Evolutionary conservation across 2,329 filamentous ascomycete species (phyloP).

Genomic region (Colletotrichum sp.): DNA sequence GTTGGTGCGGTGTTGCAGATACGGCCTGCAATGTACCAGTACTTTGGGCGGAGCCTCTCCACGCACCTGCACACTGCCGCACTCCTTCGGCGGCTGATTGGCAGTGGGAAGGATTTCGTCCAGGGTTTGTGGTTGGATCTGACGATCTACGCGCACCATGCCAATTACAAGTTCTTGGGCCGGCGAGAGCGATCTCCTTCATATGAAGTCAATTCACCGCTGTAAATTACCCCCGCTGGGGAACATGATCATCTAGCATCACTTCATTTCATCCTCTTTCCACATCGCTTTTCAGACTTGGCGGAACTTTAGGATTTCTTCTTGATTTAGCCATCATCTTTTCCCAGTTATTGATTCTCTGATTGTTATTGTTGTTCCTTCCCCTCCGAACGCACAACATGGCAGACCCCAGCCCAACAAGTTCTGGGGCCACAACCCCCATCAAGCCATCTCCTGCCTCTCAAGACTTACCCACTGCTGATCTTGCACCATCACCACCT

Average conservation of each 20-base stretch:
- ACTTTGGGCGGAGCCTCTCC: conserved; percentile 6
- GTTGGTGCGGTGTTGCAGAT: neutral
- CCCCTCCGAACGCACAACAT: neutral
- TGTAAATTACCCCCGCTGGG: neutral
- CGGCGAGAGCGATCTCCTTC: neutral
- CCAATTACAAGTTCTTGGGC: neutral
- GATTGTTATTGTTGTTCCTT: neutral
- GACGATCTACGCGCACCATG: neutral
- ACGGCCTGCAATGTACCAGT: conserved; percentile 4
- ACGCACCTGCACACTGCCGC: neutral
- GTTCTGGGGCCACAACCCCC: conserved; percentile 1
- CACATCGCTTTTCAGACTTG: neutral
- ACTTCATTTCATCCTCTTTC: neutral
- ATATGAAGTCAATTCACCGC: neutral
- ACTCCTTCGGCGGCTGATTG: neutral
- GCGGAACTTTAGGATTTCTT: neutral
- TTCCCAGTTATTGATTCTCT: neutral
- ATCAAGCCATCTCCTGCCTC: neutral
- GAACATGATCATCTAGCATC: neutral
- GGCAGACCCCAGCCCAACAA: conserved; percentile 1
- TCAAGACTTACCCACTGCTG: neutral
- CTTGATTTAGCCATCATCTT: neutral
- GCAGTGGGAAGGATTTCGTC: neutral
- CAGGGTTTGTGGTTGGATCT: neutral
- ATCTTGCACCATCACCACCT: neutral